Evolutionary conservation across 1,284 basidiomycete species (phyloP), one percentile per base, ranked within the genome.

Genomic region (Peniophora sp.): DNA sequence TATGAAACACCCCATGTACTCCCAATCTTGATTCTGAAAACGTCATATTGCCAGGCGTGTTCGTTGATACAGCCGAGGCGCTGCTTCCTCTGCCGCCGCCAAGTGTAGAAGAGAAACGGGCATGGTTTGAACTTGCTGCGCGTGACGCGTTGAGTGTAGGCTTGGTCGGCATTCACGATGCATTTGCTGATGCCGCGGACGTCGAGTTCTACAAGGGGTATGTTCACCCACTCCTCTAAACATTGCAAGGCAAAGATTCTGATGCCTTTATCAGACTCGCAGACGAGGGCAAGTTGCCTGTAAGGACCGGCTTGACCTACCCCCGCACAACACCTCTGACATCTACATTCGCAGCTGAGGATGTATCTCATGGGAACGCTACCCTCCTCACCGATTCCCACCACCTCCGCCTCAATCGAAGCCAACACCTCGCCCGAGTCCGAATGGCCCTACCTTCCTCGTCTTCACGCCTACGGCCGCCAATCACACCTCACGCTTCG

Each of bases 121-220:
- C 73, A 17, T 89, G 78, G 61, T 84, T 89, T 51, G 68, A 80
- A n/a, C 69, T 72, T 16, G 76, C 89, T 0, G 74, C 86, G 48
- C 66, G 69, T 32, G 83, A 89, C 58, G 90, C 86, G 0, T 69
- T 92, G 14, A 71, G 76, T 1, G 77, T 81, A 45, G 93, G 93
- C 2, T 65, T 97, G 47, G 92, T 89, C 0, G 84, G 79, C 12
- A 81, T 96, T 6, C 92, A 95, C 55, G 92, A 96, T 61, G 93
- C 92, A 0, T 74, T 70, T 14, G 73, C 83, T 0, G 65, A 66
- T 12, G 71, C 75, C 0, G 67, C 69, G 0, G 73, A 77, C 44
- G 77, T 92, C 16, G 66, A 71, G 2, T 89, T 92, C 57, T 89
- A 82, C 68, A 74, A 75, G 56, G 72, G 72, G 89, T 87, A 58